phyloP scores from a whole-genome alignment of 2,329 filamentous ascomycete genomes.

The Exophiala viscosa region DNA sequence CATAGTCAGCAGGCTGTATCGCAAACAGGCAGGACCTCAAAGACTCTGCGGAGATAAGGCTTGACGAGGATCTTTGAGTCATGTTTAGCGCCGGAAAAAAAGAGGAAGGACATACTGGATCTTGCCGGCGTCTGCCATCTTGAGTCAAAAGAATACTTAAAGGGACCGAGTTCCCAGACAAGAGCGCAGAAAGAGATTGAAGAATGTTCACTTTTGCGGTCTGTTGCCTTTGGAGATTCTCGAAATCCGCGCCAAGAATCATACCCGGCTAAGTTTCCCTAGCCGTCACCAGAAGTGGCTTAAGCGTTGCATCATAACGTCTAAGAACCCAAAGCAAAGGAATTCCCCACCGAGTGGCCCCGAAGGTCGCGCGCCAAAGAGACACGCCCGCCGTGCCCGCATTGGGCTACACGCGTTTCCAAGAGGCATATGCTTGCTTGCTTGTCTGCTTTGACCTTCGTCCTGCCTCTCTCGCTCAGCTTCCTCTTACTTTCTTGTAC shows the following conservation, averaged over 20 bases:
- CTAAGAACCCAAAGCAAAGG: no score
- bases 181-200: constrained; percentile 1
- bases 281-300: not conserved
- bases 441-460: not conserved
- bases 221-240: constrained; percentile 1
- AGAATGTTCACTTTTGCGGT: constrained; percentile 8
- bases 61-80: constrained; percentile 23
- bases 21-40: constrained; percentile 3
- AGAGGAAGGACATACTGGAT: constrained; percentile 58
- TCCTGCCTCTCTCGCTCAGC: not conserved
- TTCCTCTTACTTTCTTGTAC: not conserved
- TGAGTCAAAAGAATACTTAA: constrained; percentile 30
- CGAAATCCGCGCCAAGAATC: constrained; percentile 6
- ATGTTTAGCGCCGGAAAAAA: constrained; percentile 16
- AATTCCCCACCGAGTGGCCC: no score
- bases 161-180: constrained; percentile 19
- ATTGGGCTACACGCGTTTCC: no score
- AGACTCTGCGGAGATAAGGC: constrained; percentile 14
- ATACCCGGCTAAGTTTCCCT: constrained; percentile 16
- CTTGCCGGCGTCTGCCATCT: constrained; percentile 63
- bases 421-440: not conserved
- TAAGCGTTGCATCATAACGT: no score
- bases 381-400: no score
- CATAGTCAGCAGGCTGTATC: constrained; percentile 13
- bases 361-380: no score